Percentiles rank a stretch among this genome's conserved stretches.
phyloP scores from a whole-genome alignment of 75 land plant genomes.

The Selaginella moellendorffii region DNA sequence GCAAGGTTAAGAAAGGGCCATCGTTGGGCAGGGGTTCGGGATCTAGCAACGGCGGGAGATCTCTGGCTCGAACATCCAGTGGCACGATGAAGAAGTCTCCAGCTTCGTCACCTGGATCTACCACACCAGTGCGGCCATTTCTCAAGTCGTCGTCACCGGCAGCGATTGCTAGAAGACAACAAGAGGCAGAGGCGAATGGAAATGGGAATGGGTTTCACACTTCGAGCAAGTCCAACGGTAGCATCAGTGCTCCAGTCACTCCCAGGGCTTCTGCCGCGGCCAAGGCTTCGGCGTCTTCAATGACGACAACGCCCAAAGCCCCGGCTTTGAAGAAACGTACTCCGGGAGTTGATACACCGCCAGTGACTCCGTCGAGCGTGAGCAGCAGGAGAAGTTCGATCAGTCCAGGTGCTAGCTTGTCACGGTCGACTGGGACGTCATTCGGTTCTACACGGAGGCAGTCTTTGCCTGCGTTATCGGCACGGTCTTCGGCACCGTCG shows the following conservation, averaged over 20 bases:
- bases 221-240: neutral
- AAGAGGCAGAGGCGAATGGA: conserved; percentile 1
- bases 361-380: neutral
- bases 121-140: conserved; percentile 3
- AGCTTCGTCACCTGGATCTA: neutral
- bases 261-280: neutral
- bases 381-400: neutral
- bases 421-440: neutral
- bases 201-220: conserved; percentile 3
- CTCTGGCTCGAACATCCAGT: too few species aligned
- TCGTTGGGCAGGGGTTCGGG: neutral
- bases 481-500: neutral
- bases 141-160: conserved; percentile 16
- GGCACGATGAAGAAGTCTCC: neutral
- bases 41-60: neutral
- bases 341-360: neutral
- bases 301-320: conserved; percentile 3
- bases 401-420: neutral
- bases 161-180: conserved; percentile 16
- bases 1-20: neutral
- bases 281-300: neutral
- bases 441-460: neutral
- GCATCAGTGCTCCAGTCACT: neutral
- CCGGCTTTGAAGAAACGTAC: conserved; percentile 8
- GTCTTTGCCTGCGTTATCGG: neutral